Conservation (phyloP, 1,284 basidiomycete species). For the Tremellales sp. region DNA sequence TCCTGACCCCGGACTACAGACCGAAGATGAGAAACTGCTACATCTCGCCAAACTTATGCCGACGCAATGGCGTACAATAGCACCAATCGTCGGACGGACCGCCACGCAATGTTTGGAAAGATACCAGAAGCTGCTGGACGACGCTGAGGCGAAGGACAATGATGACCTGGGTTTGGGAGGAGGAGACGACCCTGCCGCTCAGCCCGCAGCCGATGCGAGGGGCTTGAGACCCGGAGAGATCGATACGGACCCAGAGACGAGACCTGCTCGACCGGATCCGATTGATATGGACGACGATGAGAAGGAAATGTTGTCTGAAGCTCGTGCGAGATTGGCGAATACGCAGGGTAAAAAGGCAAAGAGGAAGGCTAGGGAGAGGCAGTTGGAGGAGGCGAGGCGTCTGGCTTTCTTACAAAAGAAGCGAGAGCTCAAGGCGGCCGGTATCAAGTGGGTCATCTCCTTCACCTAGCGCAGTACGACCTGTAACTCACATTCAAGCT, state of each 20-base stretch:
- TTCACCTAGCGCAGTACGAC: background rate
- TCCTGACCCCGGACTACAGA: conserved; percentile 50
- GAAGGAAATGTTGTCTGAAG: conserved; percentile 99
- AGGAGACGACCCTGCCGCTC: conserved; percentile 67
- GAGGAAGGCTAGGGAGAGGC: conserved; percentile 93
- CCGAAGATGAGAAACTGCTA: conserved; percentile 96
- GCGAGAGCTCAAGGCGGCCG: conserved; percentile 93
- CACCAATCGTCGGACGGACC: conserved; percentile 97
- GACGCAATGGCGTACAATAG: conserved; percentile 99
- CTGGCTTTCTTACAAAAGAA: conserved; percentile 97
- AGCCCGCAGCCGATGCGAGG: conserved; percentile 85
- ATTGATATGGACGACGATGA: conserved; percentile 99
- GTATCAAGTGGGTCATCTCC: conserved; percentile 72
- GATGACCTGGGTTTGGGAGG: conserved; percentile 87
- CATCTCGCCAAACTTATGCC: conserved; percentile 99
- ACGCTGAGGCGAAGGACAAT: conserved; percentile 91
- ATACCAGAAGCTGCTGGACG: conserved; percentile 95
- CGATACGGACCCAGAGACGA: conserved; percentile 98
- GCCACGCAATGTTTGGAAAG: conserved; percentile 97
- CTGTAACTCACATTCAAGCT: conserved; percentile 26
- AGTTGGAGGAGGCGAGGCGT: conserved; percentile 90
- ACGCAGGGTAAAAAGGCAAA: conserved; percentile 99
- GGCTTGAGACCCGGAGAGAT: conserved; percentile 92
- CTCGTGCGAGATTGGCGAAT: conserved; percentile 94
- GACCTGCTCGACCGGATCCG: conserved; percentile 94